Conservation (phyloP, 441 rosid genomes). For the Brassica hybrid region DNA sequence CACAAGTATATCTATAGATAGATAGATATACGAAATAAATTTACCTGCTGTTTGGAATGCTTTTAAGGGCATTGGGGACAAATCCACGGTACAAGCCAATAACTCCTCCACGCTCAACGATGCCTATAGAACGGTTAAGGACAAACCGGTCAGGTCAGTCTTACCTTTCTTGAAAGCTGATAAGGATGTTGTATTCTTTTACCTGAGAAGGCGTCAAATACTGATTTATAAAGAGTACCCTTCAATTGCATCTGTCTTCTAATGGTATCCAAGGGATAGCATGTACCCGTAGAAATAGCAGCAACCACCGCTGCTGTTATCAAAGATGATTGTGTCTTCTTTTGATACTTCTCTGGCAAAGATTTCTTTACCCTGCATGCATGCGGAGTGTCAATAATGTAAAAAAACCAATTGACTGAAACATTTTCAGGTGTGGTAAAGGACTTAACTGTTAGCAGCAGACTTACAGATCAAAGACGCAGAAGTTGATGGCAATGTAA, state of each 20-base stretch:
- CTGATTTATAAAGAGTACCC: slow-evolving; percentile 83
- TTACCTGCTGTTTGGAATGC: slow-evolving; percentile 93
- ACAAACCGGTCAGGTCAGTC: slow-evolving; percentile 7
- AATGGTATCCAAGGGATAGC: slow-evolving; percentile 95
- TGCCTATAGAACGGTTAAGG: slow-evolving; percentile 55
- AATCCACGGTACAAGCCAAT: slow-evolving; percentile 92
- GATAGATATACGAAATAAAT: background rate
- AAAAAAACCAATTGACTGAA: background rate
- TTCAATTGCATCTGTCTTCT: slow-evolving; percentile 99
- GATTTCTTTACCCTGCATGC: slow-evolving; percentile 83
- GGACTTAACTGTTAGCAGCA: background rate
- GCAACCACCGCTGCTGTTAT: slow-evolving; percentile 89
- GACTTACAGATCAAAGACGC: slow-evolving; percentile 95
- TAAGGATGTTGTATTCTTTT: background rate
- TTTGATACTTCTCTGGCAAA: slow-evolving; percentile 78
- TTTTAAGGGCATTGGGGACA: slow-evolving; percentile 91
- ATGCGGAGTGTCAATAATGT: slow-evolving; percentile 13
- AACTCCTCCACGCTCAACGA: slow-evolving; percentile 77
- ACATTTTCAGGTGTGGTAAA: background rate
- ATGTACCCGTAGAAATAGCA: slow-evolving; percentile 81
- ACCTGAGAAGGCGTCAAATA: slow-evolving; percentile 92
- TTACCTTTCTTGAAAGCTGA: background rate
- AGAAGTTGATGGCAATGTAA: slow-evolving; percentile 95
- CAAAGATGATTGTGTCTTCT: slow-evolving; percentile 78
- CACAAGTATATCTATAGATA: background rate